These are phyloP conservation scores for Scleroderma citrinum DNA, from an alignment of 768 basidiomycete species.

Conservation along the genomic window DNA sequence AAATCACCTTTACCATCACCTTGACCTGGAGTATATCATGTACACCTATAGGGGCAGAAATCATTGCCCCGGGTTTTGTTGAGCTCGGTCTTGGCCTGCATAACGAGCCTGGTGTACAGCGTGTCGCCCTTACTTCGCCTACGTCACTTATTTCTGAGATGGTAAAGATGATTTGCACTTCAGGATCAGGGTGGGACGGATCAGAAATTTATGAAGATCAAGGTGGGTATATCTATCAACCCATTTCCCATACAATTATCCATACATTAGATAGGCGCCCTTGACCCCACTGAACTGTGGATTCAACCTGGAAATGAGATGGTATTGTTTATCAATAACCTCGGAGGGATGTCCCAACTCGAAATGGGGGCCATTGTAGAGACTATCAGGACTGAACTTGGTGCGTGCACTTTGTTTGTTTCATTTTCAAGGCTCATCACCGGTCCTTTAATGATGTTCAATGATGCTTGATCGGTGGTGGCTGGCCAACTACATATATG, in stretches of 20 bases:
- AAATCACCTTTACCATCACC: neutral
- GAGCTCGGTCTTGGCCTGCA: constrained; percentile 52
- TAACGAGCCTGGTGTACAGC: constrained; percentile 43
- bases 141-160: constrained; percentile 26
- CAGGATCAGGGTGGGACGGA: constrained; percentile 11
- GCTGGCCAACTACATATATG: neutral
- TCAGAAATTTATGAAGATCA: constrained; percentile 5
- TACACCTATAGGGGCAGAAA: constrained; percentile 2
- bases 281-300: constrained; percentile 6
- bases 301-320: constrained; percentile 23
- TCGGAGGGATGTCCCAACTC: constrained; percentile 46
- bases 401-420: constrained; percentile 27
- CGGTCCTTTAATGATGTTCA: too few species aligned
- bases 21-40: neutral
- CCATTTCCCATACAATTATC: neutral
- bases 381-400: constrained; percentile 37
- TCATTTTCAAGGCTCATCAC: neutral
- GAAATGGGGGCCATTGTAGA: constrained; percentile 49
- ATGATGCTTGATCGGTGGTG: too few species aligned
- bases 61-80: constrained; percentile 6
- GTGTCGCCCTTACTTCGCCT: constrained; percentile 13
- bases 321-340: constrained; percentile 49
- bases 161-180: constrained; percentile 16
- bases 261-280: neutral
- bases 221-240: neutral